phyloP scores from a whole-genome alignment of 208 protist species.

The Angomonas ambiguus region DNA sequence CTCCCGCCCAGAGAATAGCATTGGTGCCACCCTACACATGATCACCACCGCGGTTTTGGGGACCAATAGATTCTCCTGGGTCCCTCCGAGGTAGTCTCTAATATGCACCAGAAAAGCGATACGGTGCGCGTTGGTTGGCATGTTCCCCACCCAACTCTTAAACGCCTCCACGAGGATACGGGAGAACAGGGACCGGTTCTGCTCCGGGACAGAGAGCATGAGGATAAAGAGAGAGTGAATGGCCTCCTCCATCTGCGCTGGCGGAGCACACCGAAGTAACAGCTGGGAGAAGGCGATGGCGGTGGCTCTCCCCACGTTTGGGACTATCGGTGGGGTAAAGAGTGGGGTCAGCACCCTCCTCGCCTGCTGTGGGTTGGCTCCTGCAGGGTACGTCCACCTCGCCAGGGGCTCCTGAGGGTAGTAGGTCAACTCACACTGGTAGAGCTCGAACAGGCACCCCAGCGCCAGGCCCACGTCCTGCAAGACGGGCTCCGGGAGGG shows the following conservation, averaged over 20 bases:
- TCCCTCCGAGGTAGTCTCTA: conserved; percentile 36
- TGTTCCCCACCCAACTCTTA: conserved; percentile 31
- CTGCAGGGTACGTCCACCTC: conserved; percentile 48
- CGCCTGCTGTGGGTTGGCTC: conserved; percentile 28
- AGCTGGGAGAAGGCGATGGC: conserved; percentile 47
- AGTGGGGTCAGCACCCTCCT: conserved; percentile 37
- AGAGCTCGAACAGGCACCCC: neutral
- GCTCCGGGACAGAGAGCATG: conserved; percentile 31
- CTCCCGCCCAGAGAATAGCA: conserved; percentile 40
- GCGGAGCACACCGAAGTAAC: conserved; percentile 27
- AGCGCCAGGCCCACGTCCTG: neutral
- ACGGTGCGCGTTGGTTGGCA: conserved; percentile 48
- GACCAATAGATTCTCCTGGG: conserved; percentile 28
- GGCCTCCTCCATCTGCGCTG: conserved; percentile 32
- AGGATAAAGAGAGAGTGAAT: conserved; percentile 59
- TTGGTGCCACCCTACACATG: conserved; percentile 34
- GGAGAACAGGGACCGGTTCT: conserved; percentile 54
- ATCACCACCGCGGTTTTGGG: conserved; percentile 53
- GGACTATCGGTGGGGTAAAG: conserved; percentile 41
- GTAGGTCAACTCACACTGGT: neutral
- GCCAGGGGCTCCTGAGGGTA: neutral
- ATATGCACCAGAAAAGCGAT: conserved; percentile 40
- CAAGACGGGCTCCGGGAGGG: conserved; percentile 19
- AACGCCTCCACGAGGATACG: conserved; percentile 49
- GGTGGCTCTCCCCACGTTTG: conserved; percentile 31